Evolutionary conservation across 192 early-diverging fungal genomes (phyloP).

Genomic region (Coemansia sp.): DNA sequence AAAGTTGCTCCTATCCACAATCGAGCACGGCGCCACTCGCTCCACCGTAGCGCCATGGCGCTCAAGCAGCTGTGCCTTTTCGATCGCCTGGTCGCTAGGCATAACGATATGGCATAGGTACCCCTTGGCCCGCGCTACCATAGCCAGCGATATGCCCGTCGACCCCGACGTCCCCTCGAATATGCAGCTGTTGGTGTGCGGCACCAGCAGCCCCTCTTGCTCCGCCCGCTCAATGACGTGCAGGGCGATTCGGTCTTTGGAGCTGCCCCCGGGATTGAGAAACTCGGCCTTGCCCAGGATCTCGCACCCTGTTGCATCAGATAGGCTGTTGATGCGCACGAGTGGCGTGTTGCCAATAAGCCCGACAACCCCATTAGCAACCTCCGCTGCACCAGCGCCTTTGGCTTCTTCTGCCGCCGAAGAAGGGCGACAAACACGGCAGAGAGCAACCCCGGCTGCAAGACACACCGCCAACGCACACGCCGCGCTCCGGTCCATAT

Average conservation of each 20-base stretch:
- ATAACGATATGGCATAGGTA: conserved; percentile 94
- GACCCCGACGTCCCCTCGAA: conserved; percentile 96
- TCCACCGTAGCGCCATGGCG: conserved; percentile 86
- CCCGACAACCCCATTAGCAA: conserved; percentile 65
- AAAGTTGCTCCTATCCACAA: conserved; percentile 88
- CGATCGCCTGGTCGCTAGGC: conserved; percentile 90
- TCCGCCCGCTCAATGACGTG: conserved; percentile 83
- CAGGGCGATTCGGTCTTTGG: conserved; percentile 93
- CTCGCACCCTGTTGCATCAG: conserved; percentile 86
- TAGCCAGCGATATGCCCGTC: conserved; percentile 93
- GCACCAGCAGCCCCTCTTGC: conserved; percentile 60
- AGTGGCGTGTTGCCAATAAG: conserved; percentile 93
- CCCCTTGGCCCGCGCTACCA: conserved; percentile 83
- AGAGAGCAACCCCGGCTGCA: not conserved
- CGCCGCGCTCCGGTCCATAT: not conserved
- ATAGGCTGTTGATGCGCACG: conserved; percentile 79
- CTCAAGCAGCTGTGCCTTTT: conserved; percentile 85
- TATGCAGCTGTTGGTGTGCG: conserved; percentile 73
- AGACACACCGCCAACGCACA: not conserved
- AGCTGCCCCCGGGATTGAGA: conserved; percentile 86
- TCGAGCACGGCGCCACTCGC: conserved; percentile 84
- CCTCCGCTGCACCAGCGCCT: not conserved
- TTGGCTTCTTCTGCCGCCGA: not conserved
- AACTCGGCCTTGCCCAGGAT: conserved; percentile 81
- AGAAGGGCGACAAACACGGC: not conserved